These are phyloP conservation scores for Carpinus viminea DNA, from an alignment of 306 rosid genomes.

Conservation along the genomic window DNA sequence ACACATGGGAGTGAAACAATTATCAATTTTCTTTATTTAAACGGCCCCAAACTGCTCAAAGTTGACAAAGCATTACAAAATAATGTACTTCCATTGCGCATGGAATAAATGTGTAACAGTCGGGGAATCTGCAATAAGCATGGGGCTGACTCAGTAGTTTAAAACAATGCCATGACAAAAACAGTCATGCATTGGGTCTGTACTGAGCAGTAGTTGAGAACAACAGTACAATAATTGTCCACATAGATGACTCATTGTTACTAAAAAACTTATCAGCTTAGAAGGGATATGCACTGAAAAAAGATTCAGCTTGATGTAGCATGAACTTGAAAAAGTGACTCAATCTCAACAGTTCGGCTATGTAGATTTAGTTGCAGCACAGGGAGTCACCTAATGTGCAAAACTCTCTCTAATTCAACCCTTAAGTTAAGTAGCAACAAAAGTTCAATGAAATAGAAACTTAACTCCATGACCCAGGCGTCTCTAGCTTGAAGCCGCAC, in stretches of 20 bases:
- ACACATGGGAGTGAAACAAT: background rate
- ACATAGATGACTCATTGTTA: background rate
- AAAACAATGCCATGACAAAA: background rate
- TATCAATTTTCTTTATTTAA: slow-evolving; percentile 6
- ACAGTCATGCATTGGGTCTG: background rate
- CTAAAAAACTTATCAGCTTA: background rate
- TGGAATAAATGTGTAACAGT: background rate
- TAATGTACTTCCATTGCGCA: background rate
- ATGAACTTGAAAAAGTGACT: background rate
- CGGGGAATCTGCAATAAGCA: background rate
- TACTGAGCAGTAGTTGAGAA: background rate
- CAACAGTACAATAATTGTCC: background rate
- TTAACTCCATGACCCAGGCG: too few species aligned
- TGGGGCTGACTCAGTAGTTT: background rate
- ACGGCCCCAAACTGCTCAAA: slow-evolving; percentile 13
- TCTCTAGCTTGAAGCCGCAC: too few species aligned
- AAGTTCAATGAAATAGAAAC: too few species aligned
- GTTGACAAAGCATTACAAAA: background rate
- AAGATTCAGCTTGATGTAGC: background rate
- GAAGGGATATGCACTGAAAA: background rate
- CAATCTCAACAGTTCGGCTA: background rate
- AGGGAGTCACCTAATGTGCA: slow-evolving; percentile 11
- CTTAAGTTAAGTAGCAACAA: too few species aligned
- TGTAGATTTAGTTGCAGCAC: background rate
- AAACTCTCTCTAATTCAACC: background rate